Evolutionary conservation across 192 early-diverging fungal genomes (phyloP).

Genomic region (Linnemannia zychae): DNA sequence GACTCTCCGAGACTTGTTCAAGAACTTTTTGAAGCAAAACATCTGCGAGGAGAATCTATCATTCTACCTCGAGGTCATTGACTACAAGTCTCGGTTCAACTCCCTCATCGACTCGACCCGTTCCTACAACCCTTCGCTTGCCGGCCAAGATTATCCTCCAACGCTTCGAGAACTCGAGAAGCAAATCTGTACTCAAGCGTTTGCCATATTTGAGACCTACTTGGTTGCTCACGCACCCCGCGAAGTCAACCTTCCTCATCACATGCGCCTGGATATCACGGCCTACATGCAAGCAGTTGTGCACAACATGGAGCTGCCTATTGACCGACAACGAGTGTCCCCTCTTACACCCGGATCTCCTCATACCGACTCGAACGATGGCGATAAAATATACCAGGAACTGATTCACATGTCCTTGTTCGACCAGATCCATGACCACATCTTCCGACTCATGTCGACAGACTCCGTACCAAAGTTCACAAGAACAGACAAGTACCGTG

Average conservation of each 20-base stretch:
- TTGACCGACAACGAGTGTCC: slow-evolving; percentile 23
- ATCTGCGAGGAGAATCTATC: slow-evolving; percentile 82
- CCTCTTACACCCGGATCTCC: slow-evolving; percentile 46
- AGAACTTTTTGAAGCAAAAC: slow-evolving; percentile 73
- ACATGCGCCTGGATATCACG: slow-evolving; percentile 63
- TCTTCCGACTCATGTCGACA: slow-evolving; percentile 79
- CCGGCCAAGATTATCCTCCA: slow-evolving; percentile 44
- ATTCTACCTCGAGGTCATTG: slow-evolving; percentile 74
- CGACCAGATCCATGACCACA: slow-evolving; percentile 74
- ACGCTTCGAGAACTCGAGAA: slow-evolving; percentile 47
- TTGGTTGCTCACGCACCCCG: slow-evolving; percentile 56
- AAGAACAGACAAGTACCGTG: slow-evolving; percentile 67
- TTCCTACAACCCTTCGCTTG: slow-evolving; percentile 13
- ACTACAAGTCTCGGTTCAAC: slow-evolving; percentile 61
- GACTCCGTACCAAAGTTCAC: slow-evolving; percentile 85
- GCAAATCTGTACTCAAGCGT: slow-evolving; percentile 62
- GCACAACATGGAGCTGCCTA: slow-evolving; percentile 48
- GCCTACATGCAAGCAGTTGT: slow-evolving; percentile 62
- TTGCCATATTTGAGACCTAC: slow-evolving; percentile 66
- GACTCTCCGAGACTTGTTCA: slow-evolving; percentile 68
- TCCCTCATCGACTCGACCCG: slow-evolving; percentile 30
- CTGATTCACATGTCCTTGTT: slow-evolving; percentile 62
- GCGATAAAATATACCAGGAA: slow-evolving; percentile 4
- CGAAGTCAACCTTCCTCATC: slow-evolving; percentile 69
- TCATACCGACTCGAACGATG: slow-evolving; percentile 3